Evolutionary conservation across 352 stramenopile species (phyloP), one percentile per base, ranked within the genome.

Genomic region (Globisporangium viniferum): DNA sequence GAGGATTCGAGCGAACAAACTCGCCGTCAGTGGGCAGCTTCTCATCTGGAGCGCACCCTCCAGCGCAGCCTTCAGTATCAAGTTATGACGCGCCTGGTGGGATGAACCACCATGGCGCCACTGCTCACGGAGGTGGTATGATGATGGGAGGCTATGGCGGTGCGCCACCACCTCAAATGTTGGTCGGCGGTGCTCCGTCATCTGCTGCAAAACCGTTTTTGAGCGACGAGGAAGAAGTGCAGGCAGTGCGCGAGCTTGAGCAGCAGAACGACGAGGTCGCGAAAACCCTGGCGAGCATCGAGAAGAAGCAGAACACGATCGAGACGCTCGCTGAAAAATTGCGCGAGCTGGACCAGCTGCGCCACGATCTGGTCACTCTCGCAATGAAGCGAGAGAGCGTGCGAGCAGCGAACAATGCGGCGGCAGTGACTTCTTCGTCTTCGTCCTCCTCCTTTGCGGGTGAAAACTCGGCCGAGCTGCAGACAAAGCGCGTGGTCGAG

Each of bases 331-430:
- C 79, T 1, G 76, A 89, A 31, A 90, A 90, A 51, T 59, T 94
- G 39, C 81, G 77, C 20, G 81, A 90, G 67, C 69, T 94, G 22
- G 84, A 94, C 61, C 84, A 92, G 66, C 67, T 93, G 33, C 86
- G 86, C 27, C 77, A 88, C 33, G 82, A 94, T 62, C 70, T 94
- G 5, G 80, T 94, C 33, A 71, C 75, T 59, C 72, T 94, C 14
- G 73, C 80, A 12, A 86, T 89, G 71, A 92, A 91, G 67, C 79
- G 84, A 15, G 84, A 94, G 36, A 76, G 68, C n/a, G 56, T 90
- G 27, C 79, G 78, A 20, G 72, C 67, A 12, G 67, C 73, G 3
- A 76, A 62, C 36, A 35, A 24, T 18, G 29, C 67, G 4, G 65
- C 64, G 29, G 64, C 59, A 0, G 55, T 64, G n/a, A 57, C 36